Evolutionary conservation across 208 protist species (phyloP), one percentile per base, ranked within the genome.

Genomic region (Trypanosomatidae sp.): DNA sequence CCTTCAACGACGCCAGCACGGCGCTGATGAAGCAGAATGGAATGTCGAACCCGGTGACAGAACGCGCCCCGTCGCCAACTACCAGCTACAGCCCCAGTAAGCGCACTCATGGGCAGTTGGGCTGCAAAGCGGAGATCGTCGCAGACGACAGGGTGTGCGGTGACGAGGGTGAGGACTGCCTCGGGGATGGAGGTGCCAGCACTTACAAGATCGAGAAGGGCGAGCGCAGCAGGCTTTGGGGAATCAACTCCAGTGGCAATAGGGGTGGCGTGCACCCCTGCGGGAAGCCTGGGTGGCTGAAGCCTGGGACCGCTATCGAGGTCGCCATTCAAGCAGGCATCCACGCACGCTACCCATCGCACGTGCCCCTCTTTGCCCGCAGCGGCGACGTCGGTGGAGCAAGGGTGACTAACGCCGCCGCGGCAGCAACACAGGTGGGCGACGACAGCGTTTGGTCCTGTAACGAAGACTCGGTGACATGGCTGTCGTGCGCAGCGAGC

Each of bases 401-500:
- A 9, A 33, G 17, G 17, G 58, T 36, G 17, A 43, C 58, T 36
- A 62, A 25, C 60, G 50, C 22, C 62, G 60, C 58, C 22, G 47
- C 49, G 1, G 8, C 50, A 3, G 55, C 74, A 62, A 36, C 55
- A 25, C 6, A 39, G 43, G 53, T 28, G 55, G 5, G 64, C 7
- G 39, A 60, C 33, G 52, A 49, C 0, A 25, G 25, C 30, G 19
- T 47, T 39, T 50, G 58, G 56, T 58, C 52, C 3, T 12, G 53
- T 28, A 36, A 41, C 7, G 69, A 75, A n/a, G 64, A 60, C 56
- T 8, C 56, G 62, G 65, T 75, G 65, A 60, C 74, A 19, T 74
- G 59, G 55, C 76, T 80, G n/a, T 80, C 76, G 22, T 80, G 76
- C 41, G 76, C 76, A 10, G 69, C 69, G 33, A 80, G 69, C 69